Evolutionary conservation across 768 basidiomycete genomes (phyloP), one percentile per base, ranked within the genome.

Genomic region (Botryobasidium botryosum): DNA sequence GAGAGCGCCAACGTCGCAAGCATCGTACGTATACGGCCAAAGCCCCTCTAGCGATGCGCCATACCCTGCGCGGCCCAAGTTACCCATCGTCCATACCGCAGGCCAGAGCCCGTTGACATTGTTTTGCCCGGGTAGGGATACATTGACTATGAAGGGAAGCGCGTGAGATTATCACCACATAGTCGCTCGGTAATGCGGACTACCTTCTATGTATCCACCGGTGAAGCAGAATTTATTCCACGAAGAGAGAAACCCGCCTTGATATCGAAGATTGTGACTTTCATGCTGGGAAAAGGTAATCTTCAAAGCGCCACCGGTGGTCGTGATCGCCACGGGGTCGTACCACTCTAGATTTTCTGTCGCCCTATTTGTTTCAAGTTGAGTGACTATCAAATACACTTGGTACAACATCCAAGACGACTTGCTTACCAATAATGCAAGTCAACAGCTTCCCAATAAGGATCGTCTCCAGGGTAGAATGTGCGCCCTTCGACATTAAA

Each of bases 161-260:
- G 10, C 12, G 12, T 46, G 44, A 46, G 23, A 1, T 10, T 25
- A 20, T 10, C 18, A 8, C 15, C 29, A 2, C 33, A 37, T 15
- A 35, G 13, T 8, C 8, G 15, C n/a, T 7, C 3, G 21, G 35
- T 44, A 26, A 48, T 25, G 29, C 47, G 39, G 20, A 23, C 10
- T 15, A 45, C 45, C 44, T 45, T 45, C 45, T 23, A 28, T 7
- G n/a, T 17, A 46, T 2, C 88, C 88, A 31, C 84, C 85, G 25
- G 85, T 84, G 62, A 91, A 90, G 63, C 86, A 94, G 52, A 97
- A 83, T 60, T 92, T 90, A 62, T 92, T 92, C 84, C 53, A 54
- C 13, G 71, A 69, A 20, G 73, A 62, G 55, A 85, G 62, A 66
- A 84, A 63, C 12, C 48, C 52, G 12, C 51, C 47, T 62, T 61